Base-by-base conservation (phyloP, 805 yeast species). In the Monosporozyma aerobia region DNA sequence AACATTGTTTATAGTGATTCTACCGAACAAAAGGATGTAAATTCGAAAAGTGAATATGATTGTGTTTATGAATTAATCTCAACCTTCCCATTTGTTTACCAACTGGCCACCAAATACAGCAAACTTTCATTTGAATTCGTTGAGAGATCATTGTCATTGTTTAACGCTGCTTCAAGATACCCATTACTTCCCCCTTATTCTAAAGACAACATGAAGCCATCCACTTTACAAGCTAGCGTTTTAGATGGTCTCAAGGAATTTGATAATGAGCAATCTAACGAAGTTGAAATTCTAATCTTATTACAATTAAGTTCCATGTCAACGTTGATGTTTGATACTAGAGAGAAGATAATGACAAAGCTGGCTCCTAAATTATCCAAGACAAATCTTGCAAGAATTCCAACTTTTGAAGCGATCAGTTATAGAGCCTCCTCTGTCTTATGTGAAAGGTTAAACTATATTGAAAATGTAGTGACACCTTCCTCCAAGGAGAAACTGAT, bases 161-260 rank as follows among this genome's bases (percentile, higher is more conserved):
- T 92, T 61, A 80, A 79, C 59, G 73, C 81, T 14, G 80, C 89
- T 53, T 79, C 86, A 0, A 71, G 87, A 43, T 89, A 85, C 64
- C 95, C 95, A 1, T 75, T 85, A 11, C 71, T 88, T 39, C 85
- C 89, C 8, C 79, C 73, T 32, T 74, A 73, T 56, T 73, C 73
- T 35, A 64, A 70, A 3, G 96, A 89, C 63, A 70, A 73, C 43
- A 61, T 67, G 19, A 78, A 77, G 25, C 79, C 82, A 50, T 79
- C 97, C 0, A 73, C 75, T 9, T 69, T 92, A 44, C 98, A 90
- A 62, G 56, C 61, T 1, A 69, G 81, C 0, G 81, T 87, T 1
- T 61, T 87, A 30, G 71, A 70, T 0, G 78, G 78, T 41, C 62
- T 90, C 25, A 62, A 67, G 2, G 47, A 60, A 1, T 57, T 68